phyloP scores from a whole-genome alignment of 148 eudicot genomes.

The Dianthus caryophyllus region DNA sequence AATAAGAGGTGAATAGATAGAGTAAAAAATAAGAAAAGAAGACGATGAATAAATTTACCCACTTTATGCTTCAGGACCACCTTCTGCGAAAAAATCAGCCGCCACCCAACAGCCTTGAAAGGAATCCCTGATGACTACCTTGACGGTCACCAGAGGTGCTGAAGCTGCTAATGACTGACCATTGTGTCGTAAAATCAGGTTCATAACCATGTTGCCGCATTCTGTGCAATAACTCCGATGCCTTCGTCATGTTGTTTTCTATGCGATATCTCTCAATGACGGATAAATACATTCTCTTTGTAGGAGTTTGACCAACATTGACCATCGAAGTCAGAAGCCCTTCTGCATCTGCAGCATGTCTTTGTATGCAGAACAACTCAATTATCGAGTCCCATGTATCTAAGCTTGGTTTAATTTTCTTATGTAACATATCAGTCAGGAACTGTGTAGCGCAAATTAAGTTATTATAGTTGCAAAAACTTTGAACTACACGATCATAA shows the following conservation, averaged over 20 bases:
- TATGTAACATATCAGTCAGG: slow-evolving; percentile 54
- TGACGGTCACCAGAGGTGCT: slow-evolving; percentile 33
- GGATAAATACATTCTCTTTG: slow-evolving; percentile 43
- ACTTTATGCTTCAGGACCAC: slow-evolving; percentile 19
- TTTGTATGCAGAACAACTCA: slow-evolving; percentile 34
- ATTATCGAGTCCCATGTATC: slow-evolving; percentile 49
- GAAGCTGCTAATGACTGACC: slow-evolving; percentile 75
- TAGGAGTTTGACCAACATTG: slow-evolving; percentile 47
- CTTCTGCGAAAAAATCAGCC: slow-evolving; percentile 49
- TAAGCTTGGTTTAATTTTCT: slow-evolving; percentile 46
- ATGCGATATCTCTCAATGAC: slow-evolving; percentile 42
- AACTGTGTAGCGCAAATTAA: slow-evolving; percentile 55
- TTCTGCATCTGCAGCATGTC: slow-evolving; percentile 49
- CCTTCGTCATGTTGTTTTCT: slow-evolving; percentile 52
- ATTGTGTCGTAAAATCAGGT: slow-evolving; percentile 74
- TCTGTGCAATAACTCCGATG: slow-evolving; percentile 44
- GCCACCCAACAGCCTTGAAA: slow-evolving; percentile 58
- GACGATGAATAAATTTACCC: neutral
- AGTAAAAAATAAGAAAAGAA: too few relatives aligned
- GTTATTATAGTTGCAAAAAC: slow-evolving; percentile 33
- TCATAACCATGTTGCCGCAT: slow-evolving; percentile 75
- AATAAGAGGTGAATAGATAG: too few relatives aligned
- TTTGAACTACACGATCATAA: slow-evolving; percentile 49
- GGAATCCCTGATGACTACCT: slow-evolving; percentile 37
- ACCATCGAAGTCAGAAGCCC: slow-evolving; percentile 41